Base-by-base conservation (phyloP, 345 rosid genomes). In the Pistacia vera region DNA sequence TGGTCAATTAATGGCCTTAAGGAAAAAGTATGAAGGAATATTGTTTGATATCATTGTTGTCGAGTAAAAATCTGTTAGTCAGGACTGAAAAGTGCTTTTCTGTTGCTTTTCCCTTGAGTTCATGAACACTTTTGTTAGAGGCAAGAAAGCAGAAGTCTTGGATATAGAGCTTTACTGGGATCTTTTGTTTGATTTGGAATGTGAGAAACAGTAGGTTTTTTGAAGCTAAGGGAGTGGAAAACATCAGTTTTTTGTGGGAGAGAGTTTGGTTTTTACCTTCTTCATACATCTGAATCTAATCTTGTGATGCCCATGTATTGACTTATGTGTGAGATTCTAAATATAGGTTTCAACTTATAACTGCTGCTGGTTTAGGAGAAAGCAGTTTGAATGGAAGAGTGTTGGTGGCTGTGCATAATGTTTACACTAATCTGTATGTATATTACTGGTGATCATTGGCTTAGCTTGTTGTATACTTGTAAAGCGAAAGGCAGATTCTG, bases 301-400 rank as follows among this genome's bases (percentile, higher is more conserved):
- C n/a, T 13, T 61, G 44, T 48, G n/a, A 33, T 52, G 5, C 60
- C 68, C 41, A 60, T 49, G 41, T 6, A 18, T 48, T n/a, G 55
- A 71, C 12, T 44, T 25, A 46, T 49, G 46, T 2, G 11, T 49
- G n/a, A 70, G 74, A 41, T 58, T 41, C n/a, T 71, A 44, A 22
- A 44, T 25, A 41, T 44, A 22, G 57, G 36, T 60, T 71, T 57
- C 38, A 67, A 35, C 18, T 16, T 59, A 5, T 8, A 41, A 35
- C 20, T 52, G 35, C 62, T 36, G 51, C 66, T 71, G 66, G 46
- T 59, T 59, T 44, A 44, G 20, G 66, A 72, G 66, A 41, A 60
- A 2, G 28, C 17, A 38, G 36, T 28, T 44, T 71, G 56, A 44
- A 33, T 59, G 54, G 52, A 12, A 60, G 58, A 35, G 16, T 25